A percentile compares a stretch with the other conserved stretches of the same genome.
Evolutionary conservation across 148 eudicot species (phyloP).

Genomic region (Selenicereus undatus): DNA sequence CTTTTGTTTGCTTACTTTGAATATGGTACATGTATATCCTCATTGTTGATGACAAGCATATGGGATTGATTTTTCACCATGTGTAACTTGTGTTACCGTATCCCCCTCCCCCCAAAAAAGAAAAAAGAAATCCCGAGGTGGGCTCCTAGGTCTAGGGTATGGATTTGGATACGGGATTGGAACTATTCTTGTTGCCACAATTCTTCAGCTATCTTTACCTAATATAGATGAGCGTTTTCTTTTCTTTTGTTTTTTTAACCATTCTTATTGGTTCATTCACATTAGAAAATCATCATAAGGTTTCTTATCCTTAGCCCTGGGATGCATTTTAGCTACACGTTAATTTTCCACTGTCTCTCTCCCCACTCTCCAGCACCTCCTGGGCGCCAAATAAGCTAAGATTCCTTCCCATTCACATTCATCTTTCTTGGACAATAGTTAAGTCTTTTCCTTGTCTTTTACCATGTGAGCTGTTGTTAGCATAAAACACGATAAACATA

Average conservation of each 20-base stretch:
- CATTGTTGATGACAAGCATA: not conserved
- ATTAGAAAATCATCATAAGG: not conserved
- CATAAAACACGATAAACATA: not conserved
- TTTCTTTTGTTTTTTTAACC: too few species aligned
- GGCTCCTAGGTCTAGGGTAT: too few species aligned
- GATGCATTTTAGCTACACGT: not conserved
- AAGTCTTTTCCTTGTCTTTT: not conserved
- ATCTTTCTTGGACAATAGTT: not conserved
- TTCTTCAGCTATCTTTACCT: not conserved
- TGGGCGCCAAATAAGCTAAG: not conserved
- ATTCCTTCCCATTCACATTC: not conserved
- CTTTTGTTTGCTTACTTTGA: not conserved
- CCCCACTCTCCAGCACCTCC: not conserved
- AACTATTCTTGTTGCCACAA: too few species aligned
- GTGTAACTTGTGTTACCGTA: not conserved
- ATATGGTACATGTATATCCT: not conserved
- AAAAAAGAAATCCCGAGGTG: too few species aligned
- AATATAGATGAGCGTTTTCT: not conserved
- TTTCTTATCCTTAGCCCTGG: not conserved
- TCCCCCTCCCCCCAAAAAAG: too few species aligned
- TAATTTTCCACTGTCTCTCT: not conserved
- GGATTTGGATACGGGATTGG: too few species aligned
- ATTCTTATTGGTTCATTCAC: not conserved
- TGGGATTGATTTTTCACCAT: not conserved
- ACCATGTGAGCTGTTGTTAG: not conserved